Evolutionary conservation across 2,329 filamentous ascomycete genomes (phyloP).

Genomic region (Pseudogymnoascus sp.): DNA sequence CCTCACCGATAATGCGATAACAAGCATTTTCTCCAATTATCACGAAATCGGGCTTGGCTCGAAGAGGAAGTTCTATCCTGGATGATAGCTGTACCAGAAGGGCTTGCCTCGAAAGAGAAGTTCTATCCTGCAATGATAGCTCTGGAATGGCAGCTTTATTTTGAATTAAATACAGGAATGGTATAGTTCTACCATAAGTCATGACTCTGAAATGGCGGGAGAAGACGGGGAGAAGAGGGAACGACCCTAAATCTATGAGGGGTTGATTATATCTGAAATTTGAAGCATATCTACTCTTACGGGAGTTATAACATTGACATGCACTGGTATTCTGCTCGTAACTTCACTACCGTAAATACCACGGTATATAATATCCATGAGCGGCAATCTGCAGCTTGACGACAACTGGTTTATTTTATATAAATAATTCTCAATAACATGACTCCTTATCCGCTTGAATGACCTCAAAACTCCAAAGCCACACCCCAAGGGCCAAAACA

Average conservation of each 20-base stretch:
- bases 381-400: not conserved
- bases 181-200: not conserved
- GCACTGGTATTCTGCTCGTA: not conserved
- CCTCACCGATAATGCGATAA: not conserved
- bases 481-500: not conserved
- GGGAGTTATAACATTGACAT: not conserved
- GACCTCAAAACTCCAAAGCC: not conserved
- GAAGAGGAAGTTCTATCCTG: not conserved
- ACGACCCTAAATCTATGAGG: not conserved
- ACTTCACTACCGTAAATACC: not conserved
- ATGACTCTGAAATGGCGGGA: not conserved
- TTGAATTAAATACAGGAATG: not conserved
- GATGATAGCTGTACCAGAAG: not conserved
- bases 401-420: not conserved
- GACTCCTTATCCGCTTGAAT: not conserved
- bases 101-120: not conserved
- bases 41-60: not conserved
- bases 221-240: not conserved
- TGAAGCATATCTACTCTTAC: not conserved
- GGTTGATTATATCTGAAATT: not conserved
- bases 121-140: not conserved
- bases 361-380: not conserved
- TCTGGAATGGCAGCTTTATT: not conserved
- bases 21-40: constrained; percentile 6
- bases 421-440: not conserved